Evolutionary conservation across 371 early-diverging fungal genomes (phyloP).

Genomic region (Batkoa obscura): DNA sequence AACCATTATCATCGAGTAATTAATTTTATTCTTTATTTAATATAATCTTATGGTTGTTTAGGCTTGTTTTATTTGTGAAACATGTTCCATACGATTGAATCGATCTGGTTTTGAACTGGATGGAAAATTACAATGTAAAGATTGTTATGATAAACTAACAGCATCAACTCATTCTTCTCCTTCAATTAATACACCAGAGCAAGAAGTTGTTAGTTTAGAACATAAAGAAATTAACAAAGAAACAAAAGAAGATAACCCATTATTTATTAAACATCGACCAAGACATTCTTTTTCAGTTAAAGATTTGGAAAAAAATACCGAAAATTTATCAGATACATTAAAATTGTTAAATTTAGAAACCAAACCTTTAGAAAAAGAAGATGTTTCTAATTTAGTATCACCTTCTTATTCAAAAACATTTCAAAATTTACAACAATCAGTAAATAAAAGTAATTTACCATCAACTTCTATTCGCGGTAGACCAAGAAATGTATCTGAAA

Average conservation of each 20-base stretch:
- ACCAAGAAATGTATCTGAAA: conserved; percentile 1
- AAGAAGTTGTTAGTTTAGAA: neutral
- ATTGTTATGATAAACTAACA: neutral
- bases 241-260: neutral
- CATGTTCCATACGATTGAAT: neutral
- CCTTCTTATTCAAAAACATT: conserved; percentile 2
- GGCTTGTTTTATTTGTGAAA: neutral
- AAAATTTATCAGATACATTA: neutral
- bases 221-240: neutral
- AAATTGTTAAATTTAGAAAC: neutral
- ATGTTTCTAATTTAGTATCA: neutral
- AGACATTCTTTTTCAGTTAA: neutral
- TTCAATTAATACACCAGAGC: neutral
- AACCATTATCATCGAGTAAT: neutral
- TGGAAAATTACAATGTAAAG: neutral
- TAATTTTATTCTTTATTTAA: neutral
- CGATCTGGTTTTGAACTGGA: neutral
- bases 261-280: neutral
- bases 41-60: neutral
- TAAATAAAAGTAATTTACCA: neutral
- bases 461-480: neutral
- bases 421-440: neutral
- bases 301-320: neutral
- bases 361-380: neutral
- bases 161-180: conserved; percentile 1